phyloP scores from a whole-genome alignment of 2,329 filamentous ascomycete genomes.

The Colletotrichum lindemuthianum region DNA sequence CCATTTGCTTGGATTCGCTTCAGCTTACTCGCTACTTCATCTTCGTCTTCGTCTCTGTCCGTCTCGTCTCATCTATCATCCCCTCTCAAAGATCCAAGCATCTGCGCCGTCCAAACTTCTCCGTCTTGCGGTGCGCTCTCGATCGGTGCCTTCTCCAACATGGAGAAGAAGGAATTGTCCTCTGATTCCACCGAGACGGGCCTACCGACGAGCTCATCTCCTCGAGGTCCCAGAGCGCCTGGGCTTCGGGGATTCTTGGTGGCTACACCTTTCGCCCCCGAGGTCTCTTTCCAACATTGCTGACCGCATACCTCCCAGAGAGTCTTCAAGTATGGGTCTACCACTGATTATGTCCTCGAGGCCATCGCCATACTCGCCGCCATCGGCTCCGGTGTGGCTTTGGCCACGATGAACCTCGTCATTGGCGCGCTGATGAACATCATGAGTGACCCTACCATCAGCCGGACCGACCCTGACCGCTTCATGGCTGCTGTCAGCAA shows the following conservation, averaged over 20 bases:
- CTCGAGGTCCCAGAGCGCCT: too few relatives aligned
- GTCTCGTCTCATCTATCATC: too few relatives aligned
- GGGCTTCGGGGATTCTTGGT: too few relatives aligned
- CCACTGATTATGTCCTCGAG: slow-evolving; percentile 40
- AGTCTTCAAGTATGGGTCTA: slow-evolving; percentile 39
- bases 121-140: too few relatives aligned
- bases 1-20: too few relatives aligned
- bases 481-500: slow-evolving; percentile 37
- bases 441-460: slow-evolving; percentile 36
- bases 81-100: too few relatives aligned
- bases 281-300: too few relatives aligned
- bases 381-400: slow-evolving; percentile 40
- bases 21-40: too few relatives aligned
- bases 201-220: too few relatives aligned
- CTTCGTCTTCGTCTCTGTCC: too few relatives aligned
- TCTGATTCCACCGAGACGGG: neutral
- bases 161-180: slow-evolving; percentile 10
- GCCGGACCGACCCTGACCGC: slow-evolving; percentile 27
- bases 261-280: neutral
- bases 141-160: neutral
- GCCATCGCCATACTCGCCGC: slow-evolving; percentile 39
- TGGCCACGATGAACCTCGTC: slow-evolving; percentile 44
- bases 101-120: slow-evolving; percentile 4
- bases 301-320: slow-evolving; percentile 33
- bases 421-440: slow-evolving; percentile 42